Base-by-base conservation (phyloP, 495 filamentous ascomycete genomes). In the Penicillium maclennaniae region DNA sequence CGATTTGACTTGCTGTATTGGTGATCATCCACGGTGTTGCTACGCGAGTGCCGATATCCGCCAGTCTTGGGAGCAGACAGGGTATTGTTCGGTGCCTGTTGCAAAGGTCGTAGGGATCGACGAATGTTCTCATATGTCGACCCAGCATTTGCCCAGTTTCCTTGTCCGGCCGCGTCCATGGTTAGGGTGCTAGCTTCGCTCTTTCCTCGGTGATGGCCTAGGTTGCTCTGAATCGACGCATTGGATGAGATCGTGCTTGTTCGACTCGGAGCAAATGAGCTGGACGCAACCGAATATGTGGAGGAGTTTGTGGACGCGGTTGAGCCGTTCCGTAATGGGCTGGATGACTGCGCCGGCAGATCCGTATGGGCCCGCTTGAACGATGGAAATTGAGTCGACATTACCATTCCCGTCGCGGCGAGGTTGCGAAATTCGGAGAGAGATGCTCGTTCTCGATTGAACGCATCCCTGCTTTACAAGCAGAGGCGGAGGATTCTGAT, bases 231-330 rank as follows among this genome's bases (percentile, higher is more conserved):
- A 65, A 81, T 85, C n/a, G 89, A 92, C 9, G 79, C 79, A 57
- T 81, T 79, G 5, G 89, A 92, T n/a, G 89, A 89, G 26, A 85
- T 68, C 7, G 87, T 90, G 64, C 88, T 91, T 43, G 87, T 83
- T 41, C 86, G 83, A 59, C 86, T 88, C 17, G 84, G 75, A 15
- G 84, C 77, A 55, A 83, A 86, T 1, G 78, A 74, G 56, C 80
- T 83, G 15, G 88, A 90, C 34, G 71, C 76, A 58, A 81, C 73
- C 10, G 89, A 90, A 65, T 90, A 91, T 19, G 83, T 79, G 0
- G 89, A 91, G 16, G 90, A 95, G 51, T 75, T 81, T 6, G 87
- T 88, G 12, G 90, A 93, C 20, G 87, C 84, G 47, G 79, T 91
- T 6, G 90, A 95, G 23, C 82, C 79, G 63, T 92, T 85, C 51